These are phyloP conservation scores for Picea mariana DNA, from an alignment of 83 land plant genomes.

Conservation along the genomic window DNA sequence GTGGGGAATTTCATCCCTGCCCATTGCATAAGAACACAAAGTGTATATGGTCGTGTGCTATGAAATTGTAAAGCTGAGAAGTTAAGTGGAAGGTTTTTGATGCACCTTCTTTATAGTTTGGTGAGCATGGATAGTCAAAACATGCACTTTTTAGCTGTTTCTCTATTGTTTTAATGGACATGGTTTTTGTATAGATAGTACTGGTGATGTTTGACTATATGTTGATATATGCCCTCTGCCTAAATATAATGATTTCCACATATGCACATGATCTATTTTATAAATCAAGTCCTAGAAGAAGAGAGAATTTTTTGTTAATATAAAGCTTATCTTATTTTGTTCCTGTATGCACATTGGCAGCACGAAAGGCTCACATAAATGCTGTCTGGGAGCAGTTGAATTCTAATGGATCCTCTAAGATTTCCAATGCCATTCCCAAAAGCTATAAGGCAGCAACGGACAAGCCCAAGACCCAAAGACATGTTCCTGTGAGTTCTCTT, in stretches of 20 bases:
- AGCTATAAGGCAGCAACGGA: not conserved
- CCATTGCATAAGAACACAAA: too few species aligned
- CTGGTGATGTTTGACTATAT: not conserved
- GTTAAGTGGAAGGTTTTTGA: not conserved
- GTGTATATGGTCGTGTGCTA: too few species aligned
- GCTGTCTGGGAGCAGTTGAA: constrained; percentile 18
- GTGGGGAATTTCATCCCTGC: not conserved
- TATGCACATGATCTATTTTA: not conserved
- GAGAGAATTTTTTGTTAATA: not conserved
- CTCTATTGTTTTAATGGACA: not conserved
- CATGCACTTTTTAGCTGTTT: not conserved
- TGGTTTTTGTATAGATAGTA: not conserved
- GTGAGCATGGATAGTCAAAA: not conserved
- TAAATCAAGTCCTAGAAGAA: not conserved
- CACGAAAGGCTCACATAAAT: constrained; percentile 4
- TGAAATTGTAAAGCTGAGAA: too few species aligned
- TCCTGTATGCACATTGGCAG: not conserved
- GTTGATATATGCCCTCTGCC: not conserved
- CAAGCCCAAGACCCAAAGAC: not conserved
- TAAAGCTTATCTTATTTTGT: not conserved
- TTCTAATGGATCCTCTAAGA: constrained; percentile 3
- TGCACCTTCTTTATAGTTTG: not conserved
- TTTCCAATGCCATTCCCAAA: not conserved
- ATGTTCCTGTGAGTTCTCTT: constrained; percentile 3
- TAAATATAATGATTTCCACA: not conserved